Base-by-base conservation (phyloP, 2,329 filamentous ascomycete species). In the Talaromyces sp. region DNA sequence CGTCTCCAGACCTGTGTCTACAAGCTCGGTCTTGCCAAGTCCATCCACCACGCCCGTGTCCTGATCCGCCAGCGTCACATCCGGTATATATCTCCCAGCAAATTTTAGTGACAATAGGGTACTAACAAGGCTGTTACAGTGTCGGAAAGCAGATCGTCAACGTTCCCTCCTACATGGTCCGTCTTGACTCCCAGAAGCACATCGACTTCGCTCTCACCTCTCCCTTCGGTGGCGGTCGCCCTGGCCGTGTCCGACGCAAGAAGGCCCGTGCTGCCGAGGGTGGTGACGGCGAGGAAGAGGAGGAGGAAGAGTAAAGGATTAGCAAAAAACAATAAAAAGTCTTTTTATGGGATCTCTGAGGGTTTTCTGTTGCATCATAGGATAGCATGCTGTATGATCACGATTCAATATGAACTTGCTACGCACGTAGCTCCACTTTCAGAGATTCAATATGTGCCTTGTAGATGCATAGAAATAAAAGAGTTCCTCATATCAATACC, bases 111-210 rank as follows among this genome's bases (percentile, higher is more conserved):
- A 2, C 8, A 40, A 8, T 3, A 3, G 10, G 1, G 5, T 40
- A 36, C 57, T 58, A 57, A 62, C 43, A 55, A n/a, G n/a, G 58
- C 35, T 52, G 21, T 35, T n/a, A 56, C 66, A 84, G 92, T 77
- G 94, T 99, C 77, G 94, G 94, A 82, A 99, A 99, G 90, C 94
- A 99, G 86, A 97, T 99, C 78, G 94, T 99, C 86, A 99, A 99
- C 82, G 94, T 99, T 62, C 94, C 94, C 67, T 97, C 93, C 58
- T 99, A 96, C 89, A 89, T 99, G 78, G 94, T 99, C 80, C 94
- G 94, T 82, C 91, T 99, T 75, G 94, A 99, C 85, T 97, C 92
- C 73, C 94, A 99, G 88, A 99, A 99, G 90, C 94, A 99, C 89
- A 97, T 99, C 74, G 94, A 99, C 85, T 97, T 99, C 79, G 85